phyloP scores from a whole-genome alignment of 768 basidiomycete species.

The Suillus bovinus region DNA sequence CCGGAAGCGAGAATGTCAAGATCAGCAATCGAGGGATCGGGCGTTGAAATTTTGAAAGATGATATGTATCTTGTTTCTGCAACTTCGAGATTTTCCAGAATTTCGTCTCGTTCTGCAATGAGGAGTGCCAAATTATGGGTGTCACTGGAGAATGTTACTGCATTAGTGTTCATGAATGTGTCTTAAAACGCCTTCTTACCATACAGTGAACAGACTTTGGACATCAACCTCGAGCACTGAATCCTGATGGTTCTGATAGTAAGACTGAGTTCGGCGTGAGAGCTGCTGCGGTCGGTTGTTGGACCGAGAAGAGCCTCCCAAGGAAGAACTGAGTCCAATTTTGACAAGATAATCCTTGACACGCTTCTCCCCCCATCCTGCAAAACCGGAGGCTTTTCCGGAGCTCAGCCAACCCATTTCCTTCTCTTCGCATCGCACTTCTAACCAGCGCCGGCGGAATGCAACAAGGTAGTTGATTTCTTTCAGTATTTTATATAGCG shows the following conservation, averaged over 20 bases:
- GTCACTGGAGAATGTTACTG: slow-evolving; percentile 45
- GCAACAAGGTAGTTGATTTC: slow-evolving; percentile 60
- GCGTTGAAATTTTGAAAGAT: slow-evolving; percentile 72
- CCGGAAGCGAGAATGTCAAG: slow-evolving; percentile 39
- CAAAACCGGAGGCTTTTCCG: slow-evolving; percentile 61
- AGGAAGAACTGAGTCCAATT: slow-evolving; percentile 60
- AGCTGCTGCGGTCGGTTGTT: slow-evolving; percentile 22
- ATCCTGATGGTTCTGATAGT: slow-evolving; percentile 36
- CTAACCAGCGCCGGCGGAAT: slow-evolving; percentile 60
- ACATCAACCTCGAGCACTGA: slow-evolving; percentile 61
- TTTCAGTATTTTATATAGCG: slow-evolving; percentile 59
- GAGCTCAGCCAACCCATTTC: slow-evolving; percentile 79
- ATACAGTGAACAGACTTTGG: slow-evolving; percentile 71
- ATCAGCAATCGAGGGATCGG: slow-evolving; percentile 70
- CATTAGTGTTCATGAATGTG: neutral
- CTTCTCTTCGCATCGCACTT: slow-evolving; percentile 61
- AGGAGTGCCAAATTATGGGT: slow-evolving; percentile 66
- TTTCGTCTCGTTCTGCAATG: slow-evolving; percentile 73
- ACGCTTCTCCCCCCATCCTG: slow-evolving; percentile 71
- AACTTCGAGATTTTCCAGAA: slow-evolving; percentile 78
- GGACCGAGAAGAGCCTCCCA: slow-evolving; percentile 40
- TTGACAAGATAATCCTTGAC: slow-evolving; percentile 70
- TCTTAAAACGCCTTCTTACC: slow-evolving; percentile 43
- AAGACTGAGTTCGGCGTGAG: slow-evolving; percentile 33
- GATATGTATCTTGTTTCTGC: slow-evolving; percentile 78